phyloP scores from a whole-genome alignment of 2,329 filamentous ascomycete genomes.

The Hymenoscyphus infarciens region DNA sequence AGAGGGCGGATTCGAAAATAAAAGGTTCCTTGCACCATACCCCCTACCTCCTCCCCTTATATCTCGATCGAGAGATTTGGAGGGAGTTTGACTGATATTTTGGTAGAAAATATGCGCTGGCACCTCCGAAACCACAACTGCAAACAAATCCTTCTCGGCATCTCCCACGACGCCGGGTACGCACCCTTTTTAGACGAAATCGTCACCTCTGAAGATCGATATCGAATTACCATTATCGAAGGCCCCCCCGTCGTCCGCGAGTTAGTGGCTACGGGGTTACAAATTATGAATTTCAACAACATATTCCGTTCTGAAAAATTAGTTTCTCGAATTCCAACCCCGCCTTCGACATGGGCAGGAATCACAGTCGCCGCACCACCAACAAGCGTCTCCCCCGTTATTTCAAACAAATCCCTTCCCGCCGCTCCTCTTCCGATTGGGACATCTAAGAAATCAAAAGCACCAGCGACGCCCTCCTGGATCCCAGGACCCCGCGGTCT shows the following conservation, averaged over 20 bases:
- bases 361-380: constrained; percentile 29
- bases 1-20: constrained; percentile 57
- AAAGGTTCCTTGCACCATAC: constrained; percentile 42
- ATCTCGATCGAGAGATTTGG: neutral
- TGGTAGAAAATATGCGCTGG: constrained; percentile 44
- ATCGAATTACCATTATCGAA: constrained; percentile 52
- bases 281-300: constrained; percentile 44
- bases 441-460: constrained; percentile 16
- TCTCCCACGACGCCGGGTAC: constrained; percentile 60
- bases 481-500: constrained; percentile 52
- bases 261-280: constrained; percentile 45
- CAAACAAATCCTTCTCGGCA: constrained; percentile 57
- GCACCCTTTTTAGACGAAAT: constrained; percentile 57
- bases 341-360: constrained; percentile 32
- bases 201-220: constrained; percentile 42
- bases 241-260: constrained; percentile 50
- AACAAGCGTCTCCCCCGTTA: constrained; percentile 20
- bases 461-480: constrained; percentile 40
- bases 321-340: constrained; percentile 30
- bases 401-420: constrained; percentile 2
- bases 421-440: constrained; percentile 1
- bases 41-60: too few species aligned
- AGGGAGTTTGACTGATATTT: constrained; percentile 15
- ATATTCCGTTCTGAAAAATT: constrained; percentile 56
- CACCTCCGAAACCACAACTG: constrained; percentile 59